Conservation (phyloP, 2,329 filamentous ascomycete species). For the Cordyceps pruinosa region DNA sequence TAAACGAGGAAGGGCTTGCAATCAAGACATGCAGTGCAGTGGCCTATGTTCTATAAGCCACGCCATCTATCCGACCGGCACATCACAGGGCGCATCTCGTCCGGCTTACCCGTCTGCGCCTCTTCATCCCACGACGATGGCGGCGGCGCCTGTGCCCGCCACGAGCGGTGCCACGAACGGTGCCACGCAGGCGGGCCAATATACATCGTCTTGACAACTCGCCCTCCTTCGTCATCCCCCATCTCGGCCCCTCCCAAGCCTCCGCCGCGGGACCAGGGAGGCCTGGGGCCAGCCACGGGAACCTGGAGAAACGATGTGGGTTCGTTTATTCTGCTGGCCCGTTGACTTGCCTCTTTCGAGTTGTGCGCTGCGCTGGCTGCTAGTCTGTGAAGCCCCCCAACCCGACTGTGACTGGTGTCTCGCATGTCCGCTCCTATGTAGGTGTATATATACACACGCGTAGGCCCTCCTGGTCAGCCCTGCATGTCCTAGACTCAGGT, state of each 20-base stretch:
- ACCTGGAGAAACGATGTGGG: background rate
- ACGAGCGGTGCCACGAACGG: too few species aligned
- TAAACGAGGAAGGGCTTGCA: too few species aligned
- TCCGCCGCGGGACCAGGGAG: background rate
- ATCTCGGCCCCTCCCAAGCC: background rate
- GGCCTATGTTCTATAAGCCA: too few species aligned
- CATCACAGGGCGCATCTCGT: too few species aligned
- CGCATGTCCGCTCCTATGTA: background rate
- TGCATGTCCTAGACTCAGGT: background rate
- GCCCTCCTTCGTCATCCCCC: background rate
- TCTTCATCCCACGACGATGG: too few species aligned
- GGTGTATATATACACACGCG: background rate
- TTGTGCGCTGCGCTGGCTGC: too few species aligned
- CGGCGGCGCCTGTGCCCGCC: too few species aligned
- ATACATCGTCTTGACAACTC: background rate
- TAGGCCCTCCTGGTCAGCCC: background rate
- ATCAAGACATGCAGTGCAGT: too few species aligned
- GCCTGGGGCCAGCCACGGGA: background rate
- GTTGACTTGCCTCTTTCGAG: background rate
- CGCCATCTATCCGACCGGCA: too few species aligned
- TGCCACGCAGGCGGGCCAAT: conserved; percentile 2
- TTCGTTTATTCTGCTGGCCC: background rate
- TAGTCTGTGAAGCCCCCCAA: background rate
- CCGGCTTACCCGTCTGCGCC: too few species aligned
- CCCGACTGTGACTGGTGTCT: background rate